Percentiles rank a stretch among this genome's conserved stretches.
Conservation (phyloP, 2,329 filamentous ascomycete genomes). For the Pseudocercospora eumusae region DNA sequence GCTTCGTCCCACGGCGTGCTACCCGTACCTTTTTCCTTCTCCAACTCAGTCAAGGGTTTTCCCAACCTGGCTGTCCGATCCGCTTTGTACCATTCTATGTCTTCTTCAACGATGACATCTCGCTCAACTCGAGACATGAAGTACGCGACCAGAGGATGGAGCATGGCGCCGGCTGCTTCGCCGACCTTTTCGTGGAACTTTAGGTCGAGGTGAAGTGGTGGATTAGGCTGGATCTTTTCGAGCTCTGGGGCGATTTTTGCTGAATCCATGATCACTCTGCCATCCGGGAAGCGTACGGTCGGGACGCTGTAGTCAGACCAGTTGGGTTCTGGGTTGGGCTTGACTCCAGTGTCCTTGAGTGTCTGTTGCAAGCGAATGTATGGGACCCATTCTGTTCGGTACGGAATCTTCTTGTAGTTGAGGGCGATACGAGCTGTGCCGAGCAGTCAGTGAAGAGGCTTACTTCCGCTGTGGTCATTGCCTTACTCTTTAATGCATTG, state of each 20-base stretch:
- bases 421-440: slow-evolving; percentile 11
- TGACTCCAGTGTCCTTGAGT: slow-evolving; percentile 13
- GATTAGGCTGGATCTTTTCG: slow-evolving; percentile 14
- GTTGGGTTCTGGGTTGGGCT: slow-evolving; percentile 3
- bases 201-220: slow-evolving; percentile 9
- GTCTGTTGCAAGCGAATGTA: slow-evolving; percentile 17
- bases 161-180: background rate
- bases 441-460: no score
- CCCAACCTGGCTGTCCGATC: slow-evolving; percentile 20
- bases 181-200: background rate
- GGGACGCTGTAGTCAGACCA: slow-evolving; percentile 15
- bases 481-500: slow-evolving; percentile 17
- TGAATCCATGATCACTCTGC: slow-evolving; percentile 15
- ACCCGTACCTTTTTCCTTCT: slow-evolving; percentile 32
- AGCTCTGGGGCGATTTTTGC: slow-evolving; percentile 12
- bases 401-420: slow-evolving; percentile 18
- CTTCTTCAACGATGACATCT: slow-evolving; percentile 35
- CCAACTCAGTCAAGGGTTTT: slow-evolving; percentile 24
- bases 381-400: slow-evolving; percentile 17
- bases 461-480: background rate
- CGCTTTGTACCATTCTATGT: slow-evolving; percentile 17
- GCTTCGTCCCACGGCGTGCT: slow-evolving; percentile 22
- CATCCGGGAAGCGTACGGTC: slow-evolving; percentile 9
- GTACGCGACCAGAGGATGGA: background rate
- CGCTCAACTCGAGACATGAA: slow-evolving; percentile 3